These are phyloP conservation scores for Apocynum venetum DNA, from an alignment of 257 asterid species.

Conservation along the genomic window DNA sequence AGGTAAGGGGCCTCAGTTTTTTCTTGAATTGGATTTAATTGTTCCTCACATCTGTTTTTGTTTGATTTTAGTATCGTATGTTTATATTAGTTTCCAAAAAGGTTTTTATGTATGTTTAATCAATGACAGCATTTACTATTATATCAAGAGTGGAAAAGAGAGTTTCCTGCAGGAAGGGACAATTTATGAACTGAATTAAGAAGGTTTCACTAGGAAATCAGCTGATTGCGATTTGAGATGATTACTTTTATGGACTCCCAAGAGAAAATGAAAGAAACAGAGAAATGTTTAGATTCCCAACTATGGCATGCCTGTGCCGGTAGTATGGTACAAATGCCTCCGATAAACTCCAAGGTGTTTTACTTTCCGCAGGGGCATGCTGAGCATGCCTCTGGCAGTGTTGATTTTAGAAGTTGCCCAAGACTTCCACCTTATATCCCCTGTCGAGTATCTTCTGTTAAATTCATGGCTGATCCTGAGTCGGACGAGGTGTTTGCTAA, in stretches of 20 bases:
- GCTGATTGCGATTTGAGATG: conserved; percentile 27
- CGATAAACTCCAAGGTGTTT: conserved; percentile 54
- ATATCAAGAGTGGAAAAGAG: conserved; percentile 19
- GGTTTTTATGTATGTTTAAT: conserved; percentile 9
- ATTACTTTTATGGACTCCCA: conserved; percentile 62
- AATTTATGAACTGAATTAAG: conserved; percentile 24
- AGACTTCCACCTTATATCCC: conserved; percentile 53
- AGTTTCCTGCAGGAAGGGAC: conserved; percentile 8
- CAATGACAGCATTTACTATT: conserved; percentile 28
- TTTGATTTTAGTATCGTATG: conserved; percentile 10
- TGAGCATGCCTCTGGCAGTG: conserved; percentile 61
- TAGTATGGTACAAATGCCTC: conserved; percentile 84
- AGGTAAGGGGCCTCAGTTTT: conserved; percentile 32
- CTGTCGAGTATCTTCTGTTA: conserved; percentile 50
- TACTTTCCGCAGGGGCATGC: conserved; percentile 97
- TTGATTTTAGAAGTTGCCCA: conserved; percentile 50
- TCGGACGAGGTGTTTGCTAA: conserved; percentile 79
- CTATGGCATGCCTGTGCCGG: conserved; percentile 99
- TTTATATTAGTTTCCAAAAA: conserved; percentile 4
- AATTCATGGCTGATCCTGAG: conserved; percentile 83
- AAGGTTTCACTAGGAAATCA: background rate
- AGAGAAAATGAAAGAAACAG: conserved; percentile 50
- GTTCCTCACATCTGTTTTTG: background rate
- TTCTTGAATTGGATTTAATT: conserved; percentile 9
- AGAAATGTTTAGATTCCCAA: conserved; percentile 72